A percentile compares a stretch with the other conserved stretches of the same genome.
phyloP scores from a whole-genome alignment of 345 rosid species.

The Eucalyptus pumila region DNA sequence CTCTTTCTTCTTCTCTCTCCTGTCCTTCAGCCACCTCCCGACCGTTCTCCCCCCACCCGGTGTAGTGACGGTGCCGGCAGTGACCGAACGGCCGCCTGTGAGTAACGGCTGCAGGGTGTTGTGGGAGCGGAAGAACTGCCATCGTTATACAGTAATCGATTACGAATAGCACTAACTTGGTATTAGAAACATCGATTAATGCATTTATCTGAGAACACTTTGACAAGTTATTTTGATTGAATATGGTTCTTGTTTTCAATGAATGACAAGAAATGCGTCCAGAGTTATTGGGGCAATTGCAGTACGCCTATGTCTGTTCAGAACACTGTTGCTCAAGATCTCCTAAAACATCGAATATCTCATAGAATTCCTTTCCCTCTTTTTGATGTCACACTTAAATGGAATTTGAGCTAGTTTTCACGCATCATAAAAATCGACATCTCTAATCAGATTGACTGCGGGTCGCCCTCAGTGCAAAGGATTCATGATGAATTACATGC shows the following conservation, averaged over 20 bases:
- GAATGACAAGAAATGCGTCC: neutral
- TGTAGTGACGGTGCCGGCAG: conserved; percentile 21
- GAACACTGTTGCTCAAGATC: neutral
- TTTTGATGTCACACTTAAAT: neutral
- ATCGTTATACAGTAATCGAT: neutral
- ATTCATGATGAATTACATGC: neutral
- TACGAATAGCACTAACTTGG: neutral
- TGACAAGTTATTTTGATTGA: neutral
- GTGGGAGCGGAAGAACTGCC: conserved; percentile 74
- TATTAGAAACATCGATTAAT: neutral
- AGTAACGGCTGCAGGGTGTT: conserved; percentile 74
- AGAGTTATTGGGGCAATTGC: neutral
- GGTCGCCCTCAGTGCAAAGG: neutral
- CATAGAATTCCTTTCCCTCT: neutral
- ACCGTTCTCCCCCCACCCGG: conserved; percentile 74
- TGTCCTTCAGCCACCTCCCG: conserved; percentile 94
- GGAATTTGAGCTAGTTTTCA: neutral
- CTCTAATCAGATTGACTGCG: neutral
- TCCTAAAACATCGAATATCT: neutral
- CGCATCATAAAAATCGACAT: neutral
- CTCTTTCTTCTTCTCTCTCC: conserved; percentile 91
- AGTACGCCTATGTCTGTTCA: neutral
- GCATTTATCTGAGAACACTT: neutral
- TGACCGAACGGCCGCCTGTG: conserved; percentile 37
- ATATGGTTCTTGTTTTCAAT: neutral